These are phyloP conservation scores for Graphilbum sp. DNA, from an alignment of 2,329 filamentous ascomycete genomes.

Conservation along the genomic window DNA sequence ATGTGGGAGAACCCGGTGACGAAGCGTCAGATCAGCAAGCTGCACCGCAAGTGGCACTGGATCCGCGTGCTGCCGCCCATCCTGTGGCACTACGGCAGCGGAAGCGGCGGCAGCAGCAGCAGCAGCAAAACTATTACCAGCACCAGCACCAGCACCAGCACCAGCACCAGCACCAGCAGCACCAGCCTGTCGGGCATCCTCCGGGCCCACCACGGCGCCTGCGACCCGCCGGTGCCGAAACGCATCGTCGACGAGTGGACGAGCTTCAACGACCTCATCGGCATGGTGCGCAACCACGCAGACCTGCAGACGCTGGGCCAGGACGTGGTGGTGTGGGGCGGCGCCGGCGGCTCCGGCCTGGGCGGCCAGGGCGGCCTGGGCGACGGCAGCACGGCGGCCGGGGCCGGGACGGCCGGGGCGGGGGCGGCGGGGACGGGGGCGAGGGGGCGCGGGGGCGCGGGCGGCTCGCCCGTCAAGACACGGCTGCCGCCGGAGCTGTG, in stretches of 20 bases:
- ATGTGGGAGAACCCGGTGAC: conserved; percentile 89
- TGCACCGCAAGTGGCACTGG: conserved; percentile 75
- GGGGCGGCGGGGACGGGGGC: neutral
- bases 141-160: neutral
- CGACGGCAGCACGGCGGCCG: neutral
- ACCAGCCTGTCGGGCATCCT: neutral
- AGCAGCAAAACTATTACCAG: too few species aligned
- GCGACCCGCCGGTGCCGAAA: conserved; percentile 18
- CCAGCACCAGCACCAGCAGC: conserved; percentile 19
- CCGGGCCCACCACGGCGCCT: too few species aligned
- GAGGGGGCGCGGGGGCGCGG: conserved; percentile 11
- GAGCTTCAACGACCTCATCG: conserved; percentile 53
- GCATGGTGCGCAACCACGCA: conserved; percentile 61
- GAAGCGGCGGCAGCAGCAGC: conserved; percentile 10
- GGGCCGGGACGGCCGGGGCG: neutral
- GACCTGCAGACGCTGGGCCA: conserved; percentile 59
- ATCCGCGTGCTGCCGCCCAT: conserved; percentile 67
- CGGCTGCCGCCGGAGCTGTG: conserved; percentile 72
- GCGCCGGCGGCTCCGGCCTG: neutral
- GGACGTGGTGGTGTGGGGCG: conserved; percentile 31
- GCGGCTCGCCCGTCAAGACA: conserved; percentile 17
- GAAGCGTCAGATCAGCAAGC: conserved; percentile 71
- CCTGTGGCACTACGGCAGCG: conserved; percentile 61
- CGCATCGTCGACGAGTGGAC: conserved; percentile 39
- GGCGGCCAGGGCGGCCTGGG: conserved; percentile 10